phyloP scores from a whole-genome alignment of 2,329 filamentous ascomycete species.

The Rugonectria rugulosa region DNA sequence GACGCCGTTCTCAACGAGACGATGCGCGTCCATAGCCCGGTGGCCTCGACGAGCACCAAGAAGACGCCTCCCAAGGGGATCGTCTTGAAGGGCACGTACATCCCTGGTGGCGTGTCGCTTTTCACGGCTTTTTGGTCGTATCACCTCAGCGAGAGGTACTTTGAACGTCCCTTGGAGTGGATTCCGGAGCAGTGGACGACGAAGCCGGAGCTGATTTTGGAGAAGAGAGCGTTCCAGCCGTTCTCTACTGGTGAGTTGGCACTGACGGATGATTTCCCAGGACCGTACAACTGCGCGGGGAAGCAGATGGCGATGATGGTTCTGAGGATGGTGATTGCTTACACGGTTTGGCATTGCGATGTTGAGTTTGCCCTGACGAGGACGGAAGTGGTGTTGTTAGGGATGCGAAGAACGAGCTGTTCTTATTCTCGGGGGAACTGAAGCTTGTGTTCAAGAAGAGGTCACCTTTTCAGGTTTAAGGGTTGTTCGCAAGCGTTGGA shows the following conservation, averaged over 20 bases:
- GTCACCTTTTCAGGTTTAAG: too few relatives aligned
- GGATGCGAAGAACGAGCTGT: too few relatives aligned
- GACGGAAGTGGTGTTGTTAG: too few relatives aligned
- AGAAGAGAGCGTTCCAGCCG: slow-evolving; percentile 2
- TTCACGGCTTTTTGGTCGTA: slow-evolving; percentile 1
- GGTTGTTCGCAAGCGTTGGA: too few relatives aligned
- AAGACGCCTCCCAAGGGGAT: slow-evolving; percentile 37
- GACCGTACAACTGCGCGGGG: slow-evolving; percentile 3
- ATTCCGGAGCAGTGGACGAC: slow-evolving; percentile 5
- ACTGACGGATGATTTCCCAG: neutral
- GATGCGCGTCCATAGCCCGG: slow-evolving; percentile 39
- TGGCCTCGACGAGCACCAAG: slow-evolving; percentile 37
- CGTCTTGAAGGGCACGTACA: slow-evolving; percentile 32
- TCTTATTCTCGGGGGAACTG: too few relatives aligned
- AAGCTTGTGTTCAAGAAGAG: too few relatives aligned
- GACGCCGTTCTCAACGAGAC: slow-evolving; percentile 42
- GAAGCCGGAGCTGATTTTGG: neutral
- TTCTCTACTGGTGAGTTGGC: neutral
- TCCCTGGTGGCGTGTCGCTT: slow-evolving; percentile 33
- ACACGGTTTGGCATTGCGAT: slow-evolving; percentile 3
- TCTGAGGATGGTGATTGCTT: slow-evolving; percentile 1
- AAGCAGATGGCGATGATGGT: neutral
- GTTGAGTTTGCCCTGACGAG: slow-evolving; percentile 1
- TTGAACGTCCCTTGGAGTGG: neutral
- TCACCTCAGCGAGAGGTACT: slow-evolving; percentile 3